These are phyloP conservation scores for Symbiodinium pilosum DNA, from an alignment of 73 alveolate genomes.

Conservation along the genomic window DNA sequence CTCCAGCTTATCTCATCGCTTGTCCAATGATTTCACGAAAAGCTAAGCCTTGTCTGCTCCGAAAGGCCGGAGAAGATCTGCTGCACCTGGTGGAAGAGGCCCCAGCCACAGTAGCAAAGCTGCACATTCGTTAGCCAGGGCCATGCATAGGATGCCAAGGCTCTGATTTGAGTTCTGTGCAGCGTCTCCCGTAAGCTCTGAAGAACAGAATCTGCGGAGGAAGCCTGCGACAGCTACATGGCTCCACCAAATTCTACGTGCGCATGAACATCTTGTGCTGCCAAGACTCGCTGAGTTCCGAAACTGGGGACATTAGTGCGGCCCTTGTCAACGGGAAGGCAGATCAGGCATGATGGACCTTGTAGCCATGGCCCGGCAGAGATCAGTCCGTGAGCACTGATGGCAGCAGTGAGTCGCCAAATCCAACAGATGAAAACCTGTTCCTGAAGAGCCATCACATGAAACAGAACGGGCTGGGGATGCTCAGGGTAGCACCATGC, in stretches of 20 bases:
- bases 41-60: not conserved
- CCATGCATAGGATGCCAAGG: not conserved
- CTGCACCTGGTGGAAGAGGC: conserved; percentile 19
- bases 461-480: too few relatives aligned
- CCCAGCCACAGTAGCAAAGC: too few relatives aligned
- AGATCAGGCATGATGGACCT: not conserved
- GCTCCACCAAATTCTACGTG: not conserved
- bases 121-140: not conserved
- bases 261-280: not conserved
- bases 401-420: not conserved
- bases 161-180: conserved; percentile 64
- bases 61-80: conserved; percentile 41
- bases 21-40: too few relatives aligned
- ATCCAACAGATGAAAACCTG: not conserved
- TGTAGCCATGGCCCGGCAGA: not conserved
- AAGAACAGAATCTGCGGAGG: conserved; percentile 28
- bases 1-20: too few relatives aligned
- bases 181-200: conserved; percentile 39
- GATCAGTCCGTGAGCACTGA: not conserved
- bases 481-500: not conserved
- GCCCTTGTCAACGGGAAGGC: not conserved
- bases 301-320: not conserved
- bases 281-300: not conserved
- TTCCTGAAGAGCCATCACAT: not conserved
- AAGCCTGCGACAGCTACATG: not conserved